These are phyloP conservation scores for Suhomyces ambrosiae DNA, from an alignment of 1,139 yeast species.

Conservation along the genomic window DNA sequence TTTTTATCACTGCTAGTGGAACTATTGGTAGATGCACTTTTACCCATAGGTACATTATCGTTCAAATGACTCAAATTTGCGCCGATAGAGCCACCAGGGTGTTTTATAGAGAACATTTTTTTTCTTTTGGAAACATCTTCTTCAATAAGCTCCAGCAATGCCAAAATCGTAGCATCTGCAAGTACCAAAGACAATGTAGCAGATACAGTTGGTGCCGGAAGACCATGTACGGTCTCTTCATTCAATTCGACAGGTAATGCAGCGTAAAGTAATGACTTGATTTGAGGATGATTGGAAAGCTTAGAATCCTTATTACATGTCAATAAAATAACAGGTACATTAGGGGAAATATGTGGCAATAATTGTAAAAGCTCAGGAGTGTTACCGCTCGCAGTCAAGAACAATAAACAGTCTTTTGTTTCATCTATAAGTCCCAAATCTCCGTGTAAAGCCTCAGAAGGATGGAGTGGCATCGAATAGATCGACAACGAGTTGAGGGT, in stretches of 20 bases:
- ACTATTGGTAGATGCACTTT: slow-evolving; percentile 1
- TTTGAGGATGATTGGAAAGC: slow-evolving; percentile 46
- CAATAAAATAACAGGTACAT: slow-evolving; percentile 59
- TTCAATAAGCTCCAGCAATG: slow-evolving; percentile 68
- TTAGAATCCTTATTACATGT: slow-evolving; percentile 59
- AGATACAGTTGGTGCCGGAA: slow-evolving; percentile 87
- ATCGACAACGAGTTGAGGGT: slow-evolving; percentile 80
- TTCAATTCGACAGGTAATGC: slow-evolving; percentile 58
- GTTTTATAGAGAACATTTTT: slow-evolving; percentile 64
- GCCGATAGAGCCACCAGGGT: slow-evolving; percentile 93
- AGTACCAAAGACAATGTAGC: slow-evolving; percentile 75
- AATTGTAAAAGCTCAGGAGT: slow-evolving; percentile 72
- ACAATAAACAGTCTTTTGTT: slow-evolving; percentile 59
- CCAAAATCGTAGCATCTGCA: slow-evolving; percentile 78
- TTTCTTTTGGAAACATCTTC: slow-evolving; percentile 56
- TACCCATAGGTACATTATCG: slow-evolving; percentile 20
- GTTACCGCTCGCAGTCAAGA: slow-evolving; percentile 81
- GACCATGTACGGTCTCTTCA: slow-evolving; percentile 72
- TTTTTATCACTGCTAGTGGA: slow-evolving; percentile 9
- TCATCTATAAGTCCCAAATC: slow-evolving; percentile 74
- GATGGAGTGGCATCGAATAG: slow-evolving; percentile 69
- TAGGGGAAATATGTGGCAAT: slow-evolving; percentile 57
- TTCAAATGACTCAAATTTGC: slow-evolving; percentile 46
- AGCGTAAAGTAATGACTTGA: slow-evolving; percentile 59
- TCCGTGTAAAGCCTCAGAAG: slow-evolving; percentile 89